These are phyloP conservation scores for Echium plantagineum DNA, from an alignment of 257 asterid genomes.

Conservation along the genomic window DNA sequence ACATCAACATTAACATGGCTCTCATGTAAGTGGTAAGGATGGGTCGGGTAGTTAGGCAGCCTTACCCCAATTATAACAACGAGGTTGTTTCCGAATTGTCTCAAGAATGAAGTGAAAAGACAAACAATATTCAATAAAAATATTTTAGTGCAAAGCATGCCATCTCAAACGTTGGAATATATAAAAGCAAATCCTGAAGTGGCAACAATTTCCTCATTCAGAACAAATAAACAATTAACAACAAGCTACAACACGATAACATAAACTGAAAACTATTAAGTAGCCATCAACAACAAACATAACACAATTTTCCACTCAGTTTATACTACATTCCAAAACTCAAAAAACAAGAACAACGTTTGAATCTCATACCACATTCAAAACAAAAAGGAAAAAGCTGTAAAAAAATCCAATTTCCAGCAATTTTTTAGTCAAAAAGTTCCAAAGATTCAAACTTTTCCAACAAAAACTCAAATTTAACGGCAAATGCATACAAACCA, in stretches of 20 bases:
- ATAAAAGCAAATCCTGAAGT: neutral
- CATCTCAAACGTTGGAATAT: neutral
- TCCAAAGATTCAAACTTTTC: conserved; percentile 7
- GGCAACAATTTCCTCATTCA: neutral
- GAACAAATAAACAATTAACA: neutral
- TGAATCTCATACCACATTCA: too few species aligned
- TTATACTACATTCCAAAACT: neutral
- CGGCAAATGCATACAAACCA: conserved; percentile 12
- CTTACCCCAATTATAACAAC: too few species aligned
- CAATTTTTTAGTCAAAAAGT: neutral
- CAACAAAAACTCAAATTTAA: neutral
- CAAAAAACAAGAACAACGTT: too few species aligned
- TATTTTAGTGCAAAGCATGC: too few species aligned
- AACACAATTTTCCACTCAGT: neutral
- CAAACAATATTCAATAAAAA: too few species aligned
- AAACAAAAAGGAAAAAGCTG: too few species aligned
- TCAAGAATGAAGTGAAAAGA: too few species aligned
- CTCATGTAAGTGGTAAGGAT: too few species aligned
- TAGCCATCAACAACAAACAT: neutral
- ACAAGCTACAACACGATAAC: neutral
- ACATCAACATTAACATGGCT: too few species aligned
- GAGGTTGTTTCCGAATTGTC: too few species aligned
- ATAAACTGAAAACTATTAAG: neutral
- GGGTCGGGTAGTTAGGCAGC: too few species aligned
- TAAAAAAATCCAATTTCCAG: too few species aligned